Base-by-base conservation (phyloP, 169 alveolate species). In the Cryptosporidium baileyi region DNA sequence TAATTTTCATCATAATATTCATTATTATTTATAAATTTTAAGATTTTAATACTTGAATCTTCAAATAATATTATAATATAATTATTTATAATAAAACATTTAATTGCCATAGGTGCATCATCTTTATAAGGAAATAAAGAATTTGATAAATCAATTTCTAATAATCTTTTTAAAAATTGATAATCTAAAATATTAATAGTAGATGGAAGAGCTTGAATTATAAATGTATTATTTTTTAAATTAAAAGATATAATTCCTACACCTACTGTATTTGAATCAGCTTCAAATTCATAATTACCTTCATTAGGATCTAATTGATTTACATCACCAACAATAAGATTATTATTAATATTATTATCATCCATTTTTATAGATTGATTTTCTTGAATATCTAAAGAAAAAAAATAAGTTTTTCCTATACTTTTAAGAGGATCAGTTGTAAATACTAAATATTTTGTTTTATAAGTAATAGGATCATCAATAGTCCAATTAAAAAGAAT, bases 41-140 rank as follows among this genome's bases (percentile, higher is more conserved):
- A 22, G 8, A 74, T 43, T 9, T 34, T 57, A 22, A 74, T 19
- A 11, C 59, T 74, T n/a, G 85, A 74, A 36, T 74, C 67, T 54
- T 74, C 85, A 38, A 74, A 74, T 22, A 74, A 28, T 19, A 74
- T 51, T 3, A 57, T 15, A 40, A 74, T 74, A 15, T 32, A 49
- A 36, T n/a, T 19, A 15, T 61, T 61, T 19, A 74, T 34, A 19
- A 74, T 36, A 15, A 74, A 41, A 15, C 67, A 52, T 41, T 74
- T 74, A n/a, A 57, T 40, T 19, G 67, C 85, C 57, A 74, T 34
- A 19, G 85, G 85, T 52, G 85, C 85, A 54, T 74, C 85, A 1
- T 45, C 40, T n/a, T 26, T 36, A 59, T 54, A 54, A 19, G 17
- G 34, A 17, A 74, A 74, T 34, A 74, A 36, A 40, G 40, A 24